These are phyloP conservation scores for Solanum corneliomulleri DNA, from an alignment of 257 asterid genomes.

Conservation along the genomic window DNA sequence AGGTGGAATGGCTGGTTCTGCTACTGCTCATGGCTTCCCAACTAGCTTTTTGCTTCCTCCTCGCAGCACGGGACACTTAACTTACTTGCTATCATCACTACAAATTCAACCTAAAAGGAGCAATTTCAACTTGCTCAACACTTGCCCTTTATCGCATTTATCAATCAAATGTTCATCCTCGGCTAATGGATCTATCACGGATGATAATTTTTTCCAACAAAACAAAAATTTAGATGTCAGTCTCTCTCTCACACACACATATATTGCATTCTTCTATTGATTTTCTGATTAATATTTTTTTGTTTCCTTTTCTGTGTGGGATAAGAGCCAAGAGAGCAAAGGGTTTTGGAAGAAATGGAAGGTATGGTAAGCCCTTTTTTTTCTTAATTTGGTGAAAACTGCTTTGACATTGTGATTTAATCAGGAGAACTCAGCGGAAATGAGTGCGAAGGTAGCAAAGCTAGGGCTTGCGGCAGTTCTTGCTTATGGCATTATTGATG, in stretches of 20 bases:
- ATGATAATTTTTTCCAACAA: constrained; percentile 4
- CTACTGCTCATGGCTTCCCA: neutral
- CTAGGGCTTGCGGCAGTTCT: constrained; percentile 35
- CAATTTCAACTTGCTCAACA: neutral
- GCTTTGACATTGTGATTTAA: neutral
- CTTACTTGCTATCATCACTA: neutral
- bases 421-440: constrained; percentile 29
- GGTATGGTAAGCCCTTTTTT: neutral
- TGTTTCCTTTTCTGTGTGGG: neutral
- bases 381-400: neutral
- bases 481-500: constrained; percentile 38
- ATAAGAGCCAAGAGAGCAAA: constrained; percentile 6
- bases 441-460: constrained; percentile 30
- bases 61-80: neutral
- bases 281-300: too few species aligned
- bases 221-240: constrained; percentile 14
- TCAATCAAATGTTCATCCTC: constrained; percentile 10
- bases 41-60: neutral
- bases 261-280: neutral
- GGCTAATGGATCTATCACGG: constrained; percentile 3
- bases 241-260: neutral
- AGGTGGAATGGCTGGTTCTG: neutral
- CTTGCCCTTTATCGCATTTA: neutral
- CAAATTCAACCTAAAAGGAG: neutral
- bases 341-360: constrained; percentile 39